Evolutionary conservation across 352 stramenopile species (phyloP), one percentile per base, ranked within the genome.

Genomic region (Lagenidium sp.): DNA sequence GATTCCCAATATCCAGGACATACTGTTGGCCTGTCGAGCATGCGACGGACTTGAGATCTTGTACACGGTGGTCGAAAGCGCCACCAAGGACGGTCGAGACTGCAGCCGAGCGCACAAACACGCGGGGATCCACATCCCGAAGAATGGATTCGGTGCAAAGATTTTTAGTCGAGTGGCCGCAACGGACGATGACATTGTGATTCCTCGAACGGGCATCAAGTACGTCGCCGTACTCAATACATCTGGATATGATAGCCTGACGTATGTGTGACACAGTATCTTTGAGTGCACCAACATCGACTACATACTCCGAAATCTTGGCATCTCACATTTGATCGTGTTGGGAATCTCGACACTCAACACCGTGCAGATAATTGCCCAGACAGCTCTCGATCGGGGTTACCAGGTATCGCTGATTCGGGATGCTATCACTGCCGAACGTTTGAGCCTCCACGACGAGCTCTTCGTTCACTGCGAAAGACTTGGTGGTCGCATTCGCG

Each of bases 61-160:
- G 10, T 96, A 95, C 58, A 92, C 76, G 1, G 73, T 91, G n/a
- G 80, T 97, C 6, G 77, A 95, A 58, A 85, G 82, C n/a, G 57
- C 71, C 1, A 96, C 82, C 1, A 60, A 60, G 12, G 78, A 96
- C 53, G 82, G 82, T 6, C 63, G 85, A 22, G 85, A 96, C 50
- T 64, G 86, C 15, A 88, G 74, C 7, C 63, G 76, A 0, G 80
- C 82, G 7, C 91, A 95, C 60, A 96, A 96, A 40, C 57, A 94
- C 34, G 86, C 81, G 1, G 81, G 87, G 1, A 64, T 96, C 10
- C 68, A 86, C 39, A 60, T 89, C 8, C 53, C 85, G 10, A 82
- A 79, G 12, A 45, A 57, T n/a, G 71, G 63, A 18, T 86, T 85
- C 23, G 78, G 79, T 6, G 73, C 77, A 22, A 67, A 82, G 48